A percentile compares a stretch with the other conserved stretches of the same genome.
These are phyloP conservation scores for Lentinula aciculospora DNA, from an alignment of 768 basidiomycete genomes.

Conservation along the genomic window DNA sequence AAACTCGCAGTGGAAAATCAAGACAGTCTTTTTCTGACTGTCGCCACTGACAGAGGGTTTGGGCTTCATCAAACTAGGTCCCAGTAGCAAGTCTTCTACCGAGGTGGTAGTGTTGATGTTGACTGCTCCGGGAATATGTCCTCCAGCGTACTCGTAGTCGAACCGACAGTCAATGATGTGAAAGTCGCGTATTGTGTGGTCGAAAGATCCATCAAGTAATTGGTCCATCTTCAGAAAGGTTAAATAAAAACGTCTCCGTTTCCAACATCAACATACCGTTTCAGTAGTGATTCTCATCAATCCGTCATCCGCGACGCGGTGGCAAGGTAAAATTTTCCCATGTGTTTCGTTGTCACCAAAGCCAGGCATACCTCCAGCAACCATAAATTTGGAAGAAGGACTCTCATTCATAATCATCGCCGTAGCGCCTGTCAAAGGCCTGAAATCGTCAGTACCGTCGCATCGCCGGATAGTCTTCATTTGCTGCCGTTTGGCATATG, in stretches of 20 bases:
- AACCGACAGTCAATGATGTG: constrained; percentile 95
- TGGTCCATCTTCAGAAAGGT: constrained; percentile 55
- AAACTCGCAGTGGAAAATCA: constrained; percentile 98
- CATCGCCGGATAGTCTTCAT: constrained; percentile 72
- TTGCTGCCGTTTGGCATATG: constrained; percentile 74
- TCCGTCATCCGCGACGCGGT: constrained; percentile 91
- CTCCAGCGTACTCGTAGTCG: constrained; percentile 92
- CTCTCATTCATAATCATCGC: constrained; percentile 50
- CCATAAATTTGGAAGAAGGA: constrained; percentile 50
- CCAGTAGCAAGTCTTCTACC: constrained; percentile 79
- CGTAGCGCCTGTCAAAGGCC: constrained; percentile 65
- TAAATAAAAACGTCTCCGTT: background rate
- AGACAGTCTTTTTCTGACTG: constrained; percentile 64
- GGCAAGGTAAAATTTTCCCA: constrained; percentile 93
- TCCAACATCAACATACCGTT: constrained; percentile 53
- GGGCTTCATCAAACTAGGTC: constrained; percentile 48
- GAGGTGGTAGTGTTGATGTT: constrained; percentile 81
- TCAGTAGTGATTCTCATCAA: constrained; percentile 80
- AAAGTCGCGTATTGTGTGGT: constrained; percentile 57
- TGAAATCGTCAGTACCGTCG: constrained; percentile 79
- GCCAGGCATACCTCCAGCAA: constrained; percentile 60
- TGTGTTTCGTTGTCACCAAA: constrained; percentile 91
- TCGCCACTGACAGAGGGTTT: constrained; percentile 74
- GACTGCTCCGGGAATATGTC: constrained; percentile 87
- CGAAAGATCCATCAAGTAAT: constrained; percentile 72